These are phyloP conservation scores for Phyllosticta citribraziliensis DNA, from an alignment of 2,329 filamentous ascomycete genomes.

Conservation along the genomic window DNA sequence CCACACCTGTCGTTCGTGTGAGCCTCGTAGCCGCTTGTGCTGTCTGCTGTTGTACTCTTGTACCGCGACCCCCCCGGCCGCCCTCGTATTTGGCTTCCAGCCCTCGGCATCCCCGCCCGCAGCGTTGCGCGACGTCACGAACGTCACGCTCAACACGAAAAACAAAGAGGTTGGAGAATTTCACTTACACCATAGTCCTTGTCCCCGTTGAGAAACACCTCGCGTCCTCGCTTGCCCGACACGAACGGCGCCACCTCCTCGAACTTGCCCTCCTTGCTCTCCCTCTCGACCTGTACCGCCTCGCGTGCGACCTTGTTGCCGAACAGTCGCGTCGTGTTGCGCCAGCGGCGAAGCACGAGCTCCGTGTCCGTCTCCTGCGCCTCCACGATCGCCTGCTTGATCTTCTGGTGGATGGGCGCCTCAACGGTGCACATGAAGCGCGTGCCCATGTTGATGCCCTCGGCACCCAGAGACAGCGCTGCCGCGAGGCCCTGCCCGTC, in stretches of 20 bases:
- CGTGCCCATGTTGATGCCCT: slow-evolving; percentile 97
- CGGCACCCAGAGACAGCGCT: slow-evolving; percentile 78
- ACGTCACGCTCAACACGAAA: background rate
- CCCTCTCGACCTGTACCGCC: slow-evolving; percentile 72
- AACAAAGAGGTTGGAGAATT: background rate
- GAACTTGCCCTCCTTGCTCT: slow-evolving; percentile 79
- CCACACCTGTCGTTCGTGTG: slow-evolving; percentile 58
- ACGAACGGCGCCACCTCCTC: slow-evolving; percentile 78
- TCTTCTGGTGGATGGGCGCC: slow-evolving; percentile 81
- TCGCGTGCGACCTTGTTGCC: slow-evolving; percentile 79
- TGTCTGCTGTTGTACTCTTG: background rate
- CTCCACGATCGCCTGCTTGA: slow-evolving; percentile 86
- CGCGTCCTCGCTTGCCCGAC: slow-evolving; percentile 77
- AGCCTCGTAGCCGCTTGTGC: background rate
- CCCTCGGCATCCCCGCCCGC: background rate
- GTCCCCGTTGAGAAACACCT: slow-evolving; percentile 90
- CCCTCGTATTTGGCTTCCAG: background rate
- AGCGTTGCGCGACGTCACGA: background rate
- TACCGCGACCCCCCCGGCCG: background rate
- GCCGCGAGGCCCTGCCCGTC: slow-evolving; percentile 90
- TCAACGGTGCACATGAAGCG: slow-evolving; percentile 95
- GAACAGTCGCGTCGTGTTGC: slow-evolving; percentile 81
- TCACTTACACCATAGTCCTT: slow-evolving; percentile 72
- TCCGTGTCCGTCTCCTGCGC: slow-evolving; percentile 87
- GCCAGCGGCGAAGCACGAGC: slow-evolving; percentile 81